phyloP scores from a whole-genome alignment of 169 alveolate genomes.

The Perkinsus marinus region DNA sequence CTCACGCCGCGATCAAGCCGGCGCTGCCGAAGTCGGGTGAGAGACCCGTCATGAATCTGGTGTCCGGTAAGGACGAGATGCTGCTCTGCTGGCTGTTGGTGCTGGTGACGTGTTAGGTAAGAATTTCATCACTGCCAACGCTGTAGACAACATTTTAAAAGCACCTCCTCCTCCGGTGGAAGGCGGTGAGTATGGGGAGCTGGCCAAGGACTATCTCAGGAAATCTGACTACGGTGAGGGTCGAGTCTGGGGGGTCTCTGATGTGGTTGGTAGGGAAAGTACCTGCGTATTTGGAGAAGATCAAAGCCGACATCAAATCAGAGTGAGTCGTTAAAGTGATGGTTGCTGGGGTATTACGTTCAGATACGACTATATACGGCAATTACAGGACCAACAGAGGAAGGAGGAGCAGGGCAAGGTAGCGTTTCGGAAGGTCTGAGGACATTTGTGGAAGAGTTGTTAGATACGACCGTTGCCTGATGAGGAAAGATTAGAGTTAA shows the following conservation, averaged over 20 bases:
- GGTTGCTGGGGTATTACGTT: too few species aligned
- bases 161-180: conserved; percentile 14
- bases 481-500: conserved; percentile 50
- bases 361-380: too few species aligned
- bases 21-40: conserved; percentile 57
- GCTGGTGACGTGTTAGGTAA: conserved; percentile 22
- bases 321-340: conserved; percentile 31
- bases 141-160: conserved; percentile 47
- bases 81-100: too few species aligned
- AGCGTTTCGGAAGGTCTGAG: too few species aligned
- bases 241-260: too few species aligned
- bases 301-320: conserved; percentile 48
- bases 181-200: conserved; percentile 19
- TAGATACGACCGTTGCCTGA: conserved; percentile 14
- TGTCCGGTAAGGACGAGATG: conserved; percentile 9
- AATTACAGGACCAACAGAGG: too few species aligned
- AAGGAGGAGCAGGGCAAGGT: too few species aligned
- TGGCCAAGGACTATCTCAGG: conserved; percentile 35
- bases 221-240: conserved; percentile 58
- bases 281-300: conserved; percentile 52
- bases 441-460: background rate
- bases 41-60: conserved; percentile 60
- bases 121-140: conserved; percentile 65
- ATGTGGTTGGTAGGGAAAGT: background rate
- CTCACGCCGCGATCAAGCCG: conserved; percentile 28